Evolutionary conservation across 148 eudicot species (phyloP).

Genomic region (Drosera capensis): DNA sequence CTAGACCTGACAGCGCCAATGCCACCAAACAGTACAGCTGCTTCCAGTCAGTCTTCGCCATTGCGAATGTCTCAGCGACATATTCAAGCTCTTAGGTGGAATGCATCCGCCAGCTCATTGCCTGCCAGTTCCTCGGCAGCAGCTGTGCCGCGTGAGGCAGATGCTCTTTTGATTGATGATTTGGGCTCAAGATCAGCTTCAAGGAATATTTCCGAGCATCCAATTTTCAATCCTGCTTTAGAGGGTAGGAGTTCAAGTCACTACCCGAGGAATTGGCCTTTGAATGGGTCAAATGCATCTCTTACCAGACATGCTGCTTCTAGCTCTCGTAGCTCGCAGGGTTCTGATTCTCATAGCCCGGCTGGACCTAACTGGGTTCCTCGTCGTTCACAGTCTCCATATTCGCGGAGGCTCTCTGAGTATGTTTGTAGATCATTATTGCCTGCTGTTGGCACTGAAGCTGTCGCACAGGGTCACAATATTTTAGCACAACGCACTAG

Average conservation of each 20-base stretch:
- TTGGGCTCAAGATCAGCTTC: slow-evolving; percentile 27
- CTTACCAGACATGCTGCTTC: slow-evolving; percentile 28
- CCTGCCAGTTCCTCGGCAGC: slow-evolving; percentile 21
- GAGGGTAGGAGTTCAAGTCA: slow-evolving; percentile 36
- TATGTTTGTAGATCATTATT: slow-evolving; percentile 42
- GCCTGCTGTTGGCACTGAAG: slow-evolving; percentile 32
- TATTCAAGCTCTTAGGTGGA: slow-evolving; percentile 47
- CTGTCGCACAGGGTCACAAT: slow-evolving; percentile 29
- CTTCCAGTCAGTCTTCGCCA: slow-evolving; percentile 17
- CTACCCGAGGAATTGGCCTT: slow-evolving; percentile 34
- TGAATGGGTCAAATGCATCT: slow-evolving; percentile 20
- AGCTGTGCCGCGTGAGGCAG: slow-evolving; percentile 19
- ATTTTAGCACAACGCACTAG: slow-evolving; percentile 15
- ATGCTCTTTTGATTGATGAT: slow-evolving; percentile 18
- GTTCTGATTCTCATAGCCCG: slow-evolving; percentile 18
- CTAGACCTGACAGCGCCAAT: slow-evolving; percentile 25
- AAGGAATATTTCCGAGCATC: slow-evolving; percentile 43
- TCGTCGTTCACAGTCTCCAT: slow-evolving; percentile 33
- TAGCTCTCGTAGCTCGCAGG: slow-evolving; percentile 31
- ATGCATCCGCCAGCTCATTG: slow-evolving; percentile 30
- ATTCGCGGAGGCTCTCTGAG: slow-evolving; percentile 62
- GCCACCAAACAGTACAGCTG: slow-evolving; percentile 15
- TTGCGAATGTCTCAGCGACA: slow-evolving; percentile 32
- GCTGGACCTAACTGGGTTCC: slow-evolving; percentile 30
- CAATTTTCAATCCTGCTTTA: slow-evolving; percentile 31